These are phyloP conservation scores for Musa balbisiana DNA, from an alignment of 202 grass and related monocot genomes.

Conservation along the genomic window DNA sequence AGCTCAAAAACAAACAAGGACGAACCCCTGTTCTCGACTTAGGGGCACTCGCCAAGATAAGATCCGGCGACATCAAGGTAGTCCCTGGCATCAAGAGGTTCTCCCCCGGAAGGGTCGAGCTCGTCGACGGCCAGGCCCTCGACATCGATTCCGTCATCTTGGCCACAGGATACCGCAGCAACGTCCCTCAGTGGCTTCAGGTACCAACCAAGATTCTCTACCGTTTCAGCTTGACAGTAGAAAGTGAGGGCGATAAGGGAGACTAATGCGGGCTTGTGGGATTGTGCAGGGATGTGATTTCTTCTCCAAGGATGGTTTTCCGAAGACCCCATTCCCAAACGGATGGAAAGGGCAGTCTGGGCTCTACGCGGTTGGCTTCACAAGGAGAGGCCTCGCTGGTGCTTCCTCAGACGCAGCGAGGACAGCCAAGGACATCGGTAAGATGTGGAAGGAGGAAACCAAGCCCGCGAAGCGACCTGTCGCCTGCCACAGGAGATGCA, in stretches of 20 bases:
- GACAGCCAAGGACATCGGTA: slow-evolving; percentile 56
- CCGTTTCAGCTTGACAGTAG: neutral
- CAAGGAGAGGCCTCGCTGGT: slow-evolving; percentile 73
- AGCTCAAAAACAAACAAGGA: slow-evolving; percentile 66
- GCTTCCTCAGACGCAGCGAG: slow-evolving; percentile 50
- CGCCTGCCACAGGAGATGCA: slow-evolving; percentile 30
- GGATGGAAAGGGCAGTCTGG: slow-evolving; percentile 68
- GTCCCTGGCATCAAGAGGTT: slow-evolving; percentile 56
- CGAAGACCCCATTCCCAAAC: slow-evolving; percentile 55
- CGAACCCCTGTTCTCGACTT: slow-evolving; percentile 75
- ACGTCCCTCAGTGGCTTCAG: slow-evolving; percentile 79
- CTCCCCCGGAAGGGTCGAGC: slow-evolving; percentile 28
- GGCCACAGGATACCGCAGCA: slow-evolving; percentile 88
- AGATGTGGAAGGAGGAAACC: slow-evolving; percentile 50
- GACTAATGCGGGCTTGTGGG: neutral
- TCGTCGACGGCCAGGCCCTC: slow-evolving; percentile 46
- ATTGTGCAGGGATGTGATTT: slow-evolving; percentile 54
- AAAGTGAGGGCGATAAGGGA: neutral
- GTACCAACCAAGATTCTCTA: slow-evolving; percentile 19
- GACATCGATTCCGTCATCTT: slow-evolving; percentile 57
- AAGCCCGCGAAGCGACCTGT: slow-evolving; percentile 23
- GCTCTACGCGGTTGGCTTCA: slow-evolving; percentile 79
- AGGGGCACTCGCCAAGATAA: slow-evolving; percentile 64
- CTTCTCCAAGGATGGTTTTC: slow-evolving; percentile 60
- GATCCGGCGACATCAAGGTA: slow-evolving; percentile 54